These are phyloP conservation scores for Leccinum barrowsii DNA, from an alignment of 768 basidiomycete genomes.

Conservation along the genomic window DNA sequence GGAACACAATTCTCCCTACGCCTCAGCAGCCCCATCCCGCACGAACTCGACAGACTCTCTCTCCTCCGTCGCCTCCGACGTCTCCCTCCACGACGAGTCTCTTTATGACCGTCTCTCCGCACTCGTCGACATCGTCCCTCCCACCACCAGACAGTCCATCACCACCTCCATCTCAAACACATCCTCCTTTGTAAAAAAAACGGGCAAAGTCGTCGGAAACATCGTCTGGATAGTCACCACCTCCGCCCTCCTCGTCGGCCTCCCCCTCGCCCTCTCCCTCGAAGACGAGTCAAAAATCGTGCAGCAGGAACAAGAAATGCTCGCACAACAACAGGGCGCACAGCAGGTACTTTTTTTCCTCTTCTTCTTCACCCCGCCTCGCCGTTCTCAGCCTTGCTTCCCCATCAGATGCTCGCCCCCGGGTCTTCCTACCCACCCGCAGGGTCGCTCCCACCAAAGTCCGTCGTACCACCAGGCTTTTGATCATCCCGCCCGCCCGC, in stretches of 20 bases:
- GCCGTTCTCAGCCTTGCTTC: constrained; percentile 14
- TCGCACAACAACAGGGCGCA: constrained; percentile 89
- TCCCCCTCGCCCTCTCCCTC: constrained; percentile 88
- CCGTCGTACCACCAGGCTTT: constrained; percentile 83
- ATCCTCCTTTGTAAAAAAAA: constrained; percentile 59
- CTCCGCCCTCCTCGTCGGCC: constrained; percentile 86
- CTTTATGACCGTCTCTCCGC: constrained; percentile 84
- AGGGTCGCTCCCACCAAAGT: constrained; percentile 42
- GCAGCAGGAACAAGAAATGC: constrained; percentile 90
- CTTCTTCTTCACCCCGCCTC: background rate
- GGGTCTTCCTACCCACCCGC: constrained; percentile 52
- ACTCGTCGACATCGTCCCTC: constrained; percentile 94
- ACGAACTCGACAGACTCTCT: constrained; percentile 69
- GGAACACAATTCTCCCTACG: constrained; percentile 74
- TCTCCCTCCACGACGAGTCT: constrained; percentile 71
- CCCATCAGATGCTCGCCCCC: constrained; percentile 67
- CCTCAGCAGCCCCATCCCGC: constrained; percentile 69
- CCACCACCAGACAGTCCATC: constrained; percentile 79
- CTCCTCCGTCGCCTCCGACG: constrained; percentile 73
- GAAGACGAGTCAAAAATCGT: constrained; percentile 97
- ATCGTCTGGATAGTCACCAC: constrained; percentile 95
- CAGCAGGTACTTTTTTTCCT: constrained; percentile 63
- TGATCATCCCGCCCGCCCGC: constrained; percentile 30
- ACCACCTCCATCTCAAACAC: constrained; percentile 57
- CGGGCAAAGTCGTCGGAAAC: constrained; percentile 75